Evolutionary conservation across 768 basidiomycete genomes (phyloP).

Genomic region (Boletus subcaerulescens): DNA sequence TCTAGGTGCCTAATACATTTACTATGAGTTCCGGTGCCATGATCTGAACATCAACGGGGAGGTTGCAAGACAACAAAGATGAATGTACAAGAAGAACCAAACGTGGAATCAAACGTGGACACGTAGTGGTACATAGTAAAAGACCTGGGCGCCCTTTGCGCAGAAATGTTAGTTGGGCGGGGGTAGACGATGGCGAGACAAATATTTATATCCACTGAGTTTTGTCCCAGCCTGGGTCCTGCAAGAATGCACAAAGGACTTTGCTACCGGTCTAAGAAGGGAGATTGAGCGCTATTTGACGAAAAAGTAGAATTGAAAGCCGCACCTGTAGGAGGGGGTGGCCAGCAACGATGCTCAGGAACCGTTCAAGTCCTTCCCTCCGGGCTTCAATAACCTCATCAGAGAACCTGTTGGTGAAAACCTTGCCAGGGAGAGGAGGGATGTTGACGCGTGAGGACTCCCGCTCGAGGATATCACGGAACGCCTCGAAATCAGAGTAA

Average conservation of each 20-base stretch:
- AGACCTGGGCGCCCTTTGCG: constrained; percentile 9
- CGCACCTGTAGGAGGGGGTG: constrained; percentile 91
- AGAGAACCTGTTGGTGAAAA: constrained; percentile 97
- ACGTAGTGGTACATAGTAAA: constrained; percentile 21
- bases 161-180: neutral
- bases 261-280: constrained; percentile 82
- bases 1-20: constrained; percentile 12
- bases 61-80: constrained; percentile 13
- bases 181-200: neutral
- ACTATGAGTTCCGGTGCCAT: constrained; percentile 1
- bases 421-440: constrained; percentile 94
- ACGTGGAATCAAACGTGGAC: constrained; percentile 8
- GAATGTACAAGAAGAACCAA: constrained; percentile 25
- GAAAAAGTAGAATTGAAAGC: constrained; percentile 13
- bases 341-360: constrained; percentile 93
- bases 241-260: constrained; percentile 91
- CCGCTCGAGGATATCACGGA: constrained; percentile 95
- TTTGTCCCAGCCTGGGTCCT: constrained; percentile 92
- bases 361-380: constrained; percentile 91
- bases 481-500: constrained; percentile 94
- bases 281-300: constrained; percentile 4
- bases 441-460: constrained; percentile 98
- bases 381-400: constrained; percentile 95
- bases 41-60: constrained; percentile 1
- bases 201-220: constrained; percentile 62